Conservation (phyloP, 257 asterid genomes). For the Jasminum sambac region DNA sequence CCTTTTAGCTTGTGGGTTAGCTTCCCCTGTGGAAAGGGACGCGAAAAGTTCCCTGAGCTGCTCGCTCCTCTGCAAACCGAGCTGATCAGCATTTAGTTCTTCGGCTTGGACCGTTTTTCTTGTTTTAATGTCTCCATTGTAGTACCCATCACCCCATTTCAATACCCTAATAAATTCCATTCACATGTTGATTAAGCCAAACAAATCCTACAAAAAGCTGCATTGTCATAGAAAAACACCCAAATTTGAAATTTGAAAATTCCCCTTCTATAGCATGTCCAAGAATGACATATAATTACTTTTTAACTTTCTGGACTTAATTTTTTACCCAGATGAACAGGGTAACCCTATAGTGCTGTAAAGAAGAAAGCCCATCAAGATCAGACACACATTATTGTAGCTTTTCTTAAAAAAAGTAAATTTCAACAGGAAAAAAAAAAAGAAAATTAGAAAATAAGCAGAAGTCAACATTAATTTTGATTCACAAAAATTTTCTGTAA, state of each 20-base stretch:
- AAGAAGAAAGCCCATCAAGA: slow-evolving; percentile 28
- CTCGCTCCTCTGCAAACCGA: slow-evolving; percentile 80
- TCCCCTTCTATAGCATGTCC: slow-evolving; percentile 4
- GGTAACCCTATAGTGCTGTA: slow-evolving; percentile 6
- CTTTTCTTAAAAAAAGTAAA: slow-evolving; percentile 14
- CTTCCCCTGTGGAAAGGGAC: slow-evolving; percentile 66
- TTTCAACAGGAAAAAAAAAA: not conserved
- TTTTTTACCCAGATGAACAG: slow-evolving; percentile 17
- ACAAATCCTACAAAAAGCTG: not conserved
- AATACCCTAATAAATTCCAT: slow-evolving; percentile 44
- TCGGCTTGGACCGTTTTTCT: slow-evolving; percentile 74
- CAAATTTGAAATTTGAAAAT: not conserved
- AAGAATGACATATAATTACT: too few species aligned
- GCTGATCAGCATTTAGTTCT: slow-evolving; percentile 55
- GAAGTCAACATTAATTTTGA: not conserved
- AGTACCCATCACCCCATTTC: slow-evolving; percentile 92
- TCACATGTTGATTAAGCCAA: not conserved
- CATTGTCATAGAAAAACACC: not conserved
- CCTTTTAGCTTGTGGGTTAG: slow-evolving; percentile 57
- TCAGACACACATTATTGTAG: slow-evolving; percentile 22
- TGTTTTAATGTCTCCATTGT: slow-evolving; percentile 92
- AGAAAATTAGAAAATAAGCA: not conserved
- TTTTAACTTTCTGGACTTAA: too few species aligned
- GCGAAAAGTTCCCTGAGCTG: slow-evolving; percentile 75
- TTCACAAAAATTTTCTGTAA: not conserved